Percentiles rank a stretch among this genome's conserved stretches.
Conservation (phyloP, 345 rosid species). For the Acer saccharum region DNA sequence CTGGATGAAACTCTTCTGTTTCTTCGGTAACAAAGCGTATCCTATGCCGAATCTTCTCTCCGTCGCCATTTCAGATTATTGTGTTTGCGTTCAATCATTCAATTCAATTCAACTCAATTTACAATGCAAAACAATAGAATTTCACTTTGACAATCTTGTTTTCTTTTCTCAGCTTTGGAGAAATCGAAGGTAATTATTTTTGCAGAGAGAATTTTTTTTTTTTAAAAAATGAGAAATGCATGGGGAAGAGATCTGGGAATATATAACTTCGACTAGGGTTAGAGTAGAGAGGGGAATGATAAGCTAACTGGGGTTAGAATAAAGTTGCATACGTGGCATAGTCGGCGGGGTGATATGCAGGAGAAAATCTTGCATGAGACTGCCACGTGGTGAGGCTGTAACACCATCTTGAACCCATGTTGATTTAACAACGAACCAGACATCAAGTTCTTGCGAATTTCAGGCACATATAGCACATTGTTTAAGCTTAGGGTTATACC, state of each 20-base stretch:
- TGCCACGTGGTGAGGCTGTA: too few relatives aligned
- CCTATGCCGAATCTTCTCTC: conserved; percentile 46
- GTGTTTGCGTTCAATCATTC: not conserved
- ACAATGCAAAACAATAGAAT: too few relatives aligned
- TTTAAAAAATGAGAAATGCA: not conserved
- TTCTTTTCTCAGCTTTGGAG: not conserved
- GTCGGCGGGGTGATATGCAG: not conserved
- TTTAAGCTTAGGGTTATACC: too few relatives aligned
- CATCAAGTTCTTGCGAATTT: too few relatives aligned
- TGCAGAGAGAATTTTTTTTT: not conserved
- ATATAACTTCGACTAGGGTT: conserved; percentile 31
- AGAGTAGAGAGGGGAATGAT: not conserved
- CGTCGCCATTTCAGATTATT: conserved; percentile 39
- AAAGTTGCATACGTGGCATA: conserved; percentile 25
- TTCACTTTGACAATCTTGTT: not conserved
- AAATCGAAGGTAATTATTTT: not conserved
- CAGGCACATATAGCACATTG: too few relatives aligned
- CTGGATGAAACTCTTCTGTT: conserved; percentile 52
- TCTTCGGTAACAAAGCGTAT: conserved; percentile 58
- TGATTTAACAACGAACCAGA: too few relatives aligned
- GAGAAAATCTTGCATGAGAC: too few relatives aligned
- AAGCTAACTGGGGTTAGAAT: conserved; percentile 19
- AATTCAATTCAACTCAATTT: not conserved
- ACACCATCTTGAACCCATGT: too few relatives aligned
- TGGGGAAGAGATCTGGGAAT: not conserved